Base-by-base conservation (phyloP, 306 rosid genomes). In the Dalbergia oliveri region DNA sequence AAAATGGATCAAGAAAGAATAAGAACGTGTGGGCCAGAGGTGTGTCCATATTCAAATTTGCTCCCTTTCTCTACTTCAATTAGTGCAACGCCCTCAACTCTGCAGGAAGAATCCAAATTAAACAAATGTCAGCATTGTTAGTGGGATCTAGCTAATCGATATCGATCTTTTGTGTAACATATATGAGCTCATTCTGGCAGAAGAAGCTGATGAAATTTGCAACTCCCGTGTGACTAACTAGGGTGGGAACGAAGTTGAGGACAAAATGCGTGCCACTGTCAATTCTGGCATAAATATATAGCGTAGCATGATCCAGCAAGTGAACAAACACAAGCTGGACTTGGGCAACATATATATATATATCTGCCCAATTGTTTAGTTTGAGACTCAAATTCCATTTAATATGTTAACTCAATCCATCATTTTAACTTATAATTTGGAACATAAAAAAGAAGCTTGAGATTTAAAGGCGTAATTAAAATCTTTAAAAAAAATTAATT, bases 81-180 rank as follows among this genome's bases (percentile, higher is more conserved):
- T 26, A 26, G 31, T 26, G 1, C 31, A 26, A 21, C 23, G 1
- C 33, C 44, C 14, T 3, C 44, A 49, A 49, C 11, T 61, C 11
- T 49, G 53, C 41, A 34, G 80, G 34, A 76, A 49, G 8, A 9
- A 3, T 51, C 18, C 53, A 9, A 62, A 49, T 51, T 16, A 33
- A 64, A 21, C 23, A 21, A 21, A 21, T 21, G 23, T 21, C 23
- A 21, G 18, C 23, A 34, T 16, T 33, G 71, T 14, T 47, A 66
- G 26, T 45, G 62, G 64, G 63, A 76, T 45, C 63, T 75, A 15
- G 53, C 15, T 14, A 50, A 50, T 50, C 56, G 13, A n/a, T n/a
- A n/a, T n/a, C n/a, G n/a, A n/a, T n/a, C 16, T 37, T 14, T 71
- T 33, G 66, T 69, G 57, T 47, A 70, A 43, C 1, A 21, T 44